Percentiles rank a stretch among this genome's conserved stretches.
These are phyloP conservation scores for Xylariaceae sp. DNA, from an alignment of 2,329 filamentous ascomycete species.

Conservation along the genomic window DNA sequence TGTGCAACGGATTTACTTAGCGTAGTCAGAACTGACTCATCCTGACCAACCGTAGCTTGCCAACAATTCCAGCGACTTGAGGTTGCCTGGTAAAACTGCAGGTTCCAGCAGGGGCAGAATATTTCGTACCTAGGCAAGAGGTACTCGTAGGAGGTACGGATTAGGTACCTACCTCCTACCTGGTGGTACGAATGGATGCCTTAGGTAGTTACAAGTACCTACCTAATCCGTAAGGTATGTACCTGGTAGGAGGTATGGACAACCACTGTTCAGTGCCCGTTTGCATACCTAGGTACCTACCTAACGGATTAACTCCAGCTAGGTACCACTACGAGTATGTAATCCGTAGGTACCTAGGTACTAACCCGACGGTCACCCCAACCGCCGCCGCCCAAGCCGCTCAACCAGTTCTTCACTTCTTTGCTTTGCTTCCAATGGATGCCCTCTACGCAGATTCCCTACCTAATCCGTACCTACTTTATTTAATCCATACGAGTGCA, in stretches of 20 bases:
- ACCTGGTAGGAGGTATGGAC: not conserved
- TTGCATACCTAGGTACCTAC: no score
- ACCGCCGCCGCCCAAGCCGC: not conserved
- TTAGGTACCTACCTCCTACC: not conserved
- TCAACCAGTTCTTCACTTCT: not conserved
- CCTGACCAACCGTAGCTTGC: slow-evolving; percentile 12
- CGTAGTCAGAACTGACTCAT: not conserved
- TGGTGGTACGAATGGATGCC: not conserved
- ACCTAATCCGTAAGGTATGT: no score
- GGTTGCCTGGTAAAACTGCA: not conserved
- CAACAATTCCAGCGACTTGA: slow-evolving; percentile 8
- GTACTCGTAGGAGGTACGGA: no score
- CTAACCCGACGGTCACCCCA: not conserved
- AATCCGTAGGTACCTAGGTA: no score
- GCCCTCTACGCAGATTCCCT: no score
- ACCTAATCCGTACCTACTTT: no score
- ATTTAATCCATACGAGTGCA: no score
- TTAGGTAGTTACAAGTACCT: not conserved
- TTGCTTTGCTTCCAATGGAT: no score
- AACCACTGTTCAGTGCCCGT: no score
- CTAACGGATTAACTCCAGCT: no score
- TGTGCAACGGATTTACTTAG: no score
- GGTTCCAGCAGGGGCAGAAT: not conserved
- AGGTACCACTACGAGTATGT: not conserved
- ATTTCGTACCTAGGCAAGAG: not conserved